Evolutionary conservation across 805 yeast species (phyloP).

Genomic region (Zygotorulaspora chibaensis): DNA sequence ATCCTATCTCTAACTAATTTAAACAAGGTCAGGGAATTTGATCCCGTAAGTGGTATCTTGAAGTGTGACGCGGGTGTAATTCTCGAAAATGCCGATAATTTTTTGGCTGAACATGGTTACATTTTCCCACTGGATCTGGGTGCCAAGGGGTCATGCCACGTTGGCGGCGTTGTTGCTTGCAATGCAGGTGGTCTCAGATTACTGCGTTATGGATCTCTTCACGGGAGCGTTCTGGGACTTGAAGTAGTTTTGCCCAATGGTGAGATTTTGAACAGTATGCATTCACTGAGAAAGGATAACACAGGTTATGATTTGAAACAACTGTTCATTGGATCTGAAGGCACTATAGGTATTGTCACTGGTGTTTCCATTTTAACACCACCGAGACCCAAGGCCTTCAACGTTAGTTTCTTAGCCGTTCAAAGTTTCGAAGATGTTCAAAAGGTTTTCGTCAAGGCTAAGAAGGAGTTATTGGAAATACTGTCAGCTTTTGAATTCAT

Average conservation of each 20-base stretch:
- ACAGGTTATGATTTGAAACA: constrained; percentile 94
- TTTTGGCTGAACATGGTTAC: constrained; percentile 72
- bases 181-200: constrained; percentile 94
- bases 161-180: constrained; percentile 93
- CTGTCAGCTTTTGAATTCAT: constrained; percentile 91
- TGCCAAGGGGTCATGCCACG: constrained; percentile 94
- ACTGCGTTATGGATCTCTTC: constrained; percentile 84
- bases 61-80: constrained; percentile 90
- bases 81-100: constrained; percentile 78
- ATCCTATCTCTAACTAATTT: constrained; percentile 64
- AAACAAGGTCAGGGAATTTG: constrained; percentile 80
- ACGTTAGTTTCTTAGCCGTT: constrained; percentile 85
- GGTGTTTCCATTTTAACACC: constrained; percentile 90
- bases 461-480: constrained; percentile 74
- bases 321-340: constrained; percentile 89
- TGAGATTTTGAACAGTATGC: constrained; percentile 69
- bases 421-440: constrained; percentile 80
- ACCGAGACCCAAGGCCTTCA: constrained; percentile 76
- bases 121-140: constrained; percentile 93
- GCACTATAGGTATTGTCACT: constrained; percentile 85
- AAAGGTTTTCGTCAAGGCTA: constrained; percentile 73
- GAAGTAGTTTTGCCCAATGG: constrained; percentile 95
- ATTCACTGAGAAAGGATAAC: constrained; percentile 87
- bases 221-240: constrained; percentile 85
- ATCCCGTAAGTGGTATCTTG: constrained; percentile 74